These are phyloP conservation scores for Trebouxia sp. DNA, from an alignment of 139 green algal species.

Conservation along the genomic window DNA sequence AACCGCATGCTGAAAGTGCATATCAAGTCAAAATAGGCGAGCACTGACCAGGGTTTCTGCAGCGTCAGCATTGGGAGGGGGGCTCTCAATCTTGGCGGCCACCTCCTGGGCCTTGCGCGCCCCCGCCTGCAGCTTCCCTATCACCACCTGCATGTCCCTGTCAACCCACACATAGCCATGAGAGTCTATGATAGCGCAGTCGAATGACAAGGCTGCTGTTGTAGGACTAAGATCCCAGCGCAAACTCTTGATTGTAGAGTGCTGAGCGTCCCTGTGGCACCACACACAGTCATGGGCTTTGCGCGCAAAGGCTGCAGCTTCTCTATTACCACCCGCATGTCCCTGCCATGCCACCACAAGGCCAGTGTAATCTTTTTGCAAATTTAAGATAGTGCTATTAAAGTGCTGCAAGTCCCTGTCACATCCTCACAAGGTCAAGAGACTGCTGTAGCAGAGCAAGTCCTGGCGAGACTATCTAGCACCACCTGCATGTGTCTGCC, in stretches of 20 bases:
- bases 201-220: not conserved
- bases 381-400: no score
- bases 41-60: constrained; percentile 18
- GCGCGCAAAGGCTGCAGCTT: constrained; percentile 56
- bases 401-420: no score
- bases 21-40: not conserved
- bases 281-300: constrained; percentile 32
- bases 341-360: no score
- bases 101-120: constrained; percentile 33
- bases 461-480: no score
- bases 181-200: not conserved
- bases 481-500: no score
- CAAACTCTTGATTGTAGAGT: not conserved
- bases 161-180: no score
- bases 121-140: constrained; percentile 62
- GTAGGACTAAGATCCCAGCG: not conserved
- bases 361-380: no score
- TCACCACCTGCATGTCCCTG: constrained; percentile 70
- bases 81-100: constrained; percentile 35
- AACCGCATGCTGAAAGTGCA: no score
- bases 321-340: constrained; percentile 67
- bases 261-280: not conserved
- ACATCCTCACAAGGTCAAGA: no score
- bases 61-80: constrained; percentile 2
- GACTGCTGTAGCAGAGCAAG: no score